These are phyloP conservation scores for Pythium folliculosum DNA, from an alignment of 352 stramenopile species.

Conservation along the genomic window DNA sequence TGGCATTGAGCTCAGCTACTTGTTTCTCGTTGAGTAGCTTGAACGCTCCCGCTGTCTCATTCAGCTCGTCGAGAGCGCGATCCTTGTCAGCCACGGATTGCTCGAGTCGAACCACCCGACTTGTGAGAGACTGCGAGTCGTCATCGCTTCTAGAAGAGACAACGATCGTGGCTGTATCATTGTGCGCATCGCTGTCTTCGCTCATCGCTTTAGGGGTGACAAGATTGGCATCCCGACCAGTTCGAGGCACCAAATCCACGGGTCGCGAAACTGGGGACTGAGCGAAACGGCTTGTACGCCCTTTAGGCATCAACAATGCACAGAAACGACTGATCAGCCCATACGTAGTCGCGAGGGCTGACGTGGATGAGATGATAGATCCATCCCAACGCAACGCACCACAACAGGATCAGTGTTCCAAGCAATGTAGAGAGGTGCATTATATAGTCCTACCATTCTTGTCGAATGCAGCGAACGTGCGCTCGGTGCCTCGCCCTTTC, in stretches of 20 bases:
- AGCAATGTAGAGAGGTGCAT: neutral
- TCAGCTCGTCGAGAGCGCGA: conserved; percentile 23
- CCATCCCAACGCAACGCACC: neutral
- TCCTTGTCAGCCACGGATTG: conserved; percentile 11
- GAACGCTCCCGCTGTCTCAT: conserved; percentile 20
- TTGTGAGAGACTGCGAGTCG: neutral
- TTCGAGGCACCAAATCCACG: neutral
- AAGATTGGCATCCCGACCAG: neutral
- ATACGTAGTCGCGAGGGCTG: neutral
- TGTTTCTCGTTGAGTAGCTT: conserved; percentile 67
- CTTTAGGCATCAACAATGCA: neutral
- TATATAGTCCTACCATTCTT: conserved; percentile 23
- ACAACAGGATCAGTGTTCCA: neutral
- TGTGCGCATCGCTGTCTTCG: neutral
- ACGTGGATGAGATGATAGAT: neutral
- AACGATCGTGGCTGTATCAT: neutral
- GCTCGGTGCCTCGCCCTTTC: neutral
- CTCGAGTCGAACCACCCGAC: conserved; percentile 3
- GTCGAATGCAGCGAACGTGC: neutral
- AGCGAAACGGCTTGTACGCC: neutral
- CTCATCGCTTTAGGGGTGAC: neutral
- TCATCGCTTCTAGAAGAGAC: neutral
- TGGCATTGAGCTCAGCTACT: conserved; percentile 63
- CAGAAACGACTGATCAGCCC: neutral
- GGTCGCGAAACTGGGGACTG: neutral